Evolutionary conservation across 139 green algal species (phyloP).

Genomic region (Edaphochlamys debaryana): DNA sequence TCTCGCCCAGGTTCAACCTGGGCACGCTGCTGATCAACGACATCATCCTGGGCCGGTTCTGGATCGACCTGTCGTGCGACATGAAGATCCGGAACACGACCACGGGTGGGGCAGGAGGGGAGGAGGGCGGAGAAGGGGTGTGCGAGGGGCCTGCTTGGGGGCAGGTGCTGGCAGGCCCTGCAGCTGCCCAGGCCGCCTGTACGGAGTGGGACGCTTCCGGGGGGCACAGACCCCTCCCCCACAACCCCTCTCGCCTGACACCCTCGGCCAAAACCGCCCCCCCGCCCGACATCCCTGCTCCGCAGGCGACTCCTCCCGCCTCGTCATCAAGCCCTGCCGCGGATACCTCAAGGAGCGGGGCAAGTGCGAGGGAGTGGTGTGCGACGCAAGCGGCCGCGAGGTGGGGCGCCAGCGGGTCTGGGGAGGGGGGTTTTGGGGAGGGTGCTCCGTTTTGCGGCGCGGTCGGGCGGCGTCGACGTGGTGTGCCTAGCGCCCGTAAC

Average conservation of each 20-base stretch:
- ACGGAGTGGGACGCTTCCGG: too few species aligned
- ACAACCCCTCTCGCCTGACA: too few species aligned
- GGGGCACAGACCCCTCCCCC: too few species aligned
- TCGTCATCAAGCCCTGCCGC: constrained; percentile 58
- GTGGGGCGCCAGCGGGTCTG: background rate
- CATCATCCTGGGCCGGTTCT: constrained; percentile 92
- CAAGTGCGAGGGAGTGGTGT: constrained; percentile 51
- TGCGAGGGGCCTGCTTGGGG: too few species aligned
- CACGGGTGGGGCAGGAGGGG: constrained; percentile 49
- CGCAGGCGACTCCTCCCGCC: constrained; percentile 39
- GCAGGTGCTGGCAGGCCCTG: too few species aligned
- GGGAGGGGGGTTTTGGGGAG: background rate
- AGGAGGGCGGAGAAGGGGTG: too few species aligned
- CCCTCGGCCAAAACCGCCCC: background rate
- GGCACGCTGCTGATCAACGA: constrained; percentile 86
- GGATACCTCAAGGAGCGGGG: constrained; percentile 49
- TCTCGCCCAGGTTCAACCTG: constrained; percentile 79
- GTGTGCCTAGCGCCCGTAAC: too few species aligned
- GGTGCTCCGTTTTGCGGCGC: too few species aligned
- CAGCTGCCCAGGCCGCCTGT: too few species aligned
- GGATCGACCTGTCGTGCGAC: constrained; percentile 87
- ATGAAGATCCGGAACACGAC: constrained; percentile 77
- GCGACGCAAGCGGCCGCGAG: constrained; percentile 43
- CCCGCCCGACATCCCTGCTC: background rate
- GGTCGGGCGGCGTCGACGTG: too few species aligned